These are phyloP conservation scores for Sugiyamaella chiloensis DNA, from an alignment of 805 yeast species.

Conservation along the genomic window DNA sequence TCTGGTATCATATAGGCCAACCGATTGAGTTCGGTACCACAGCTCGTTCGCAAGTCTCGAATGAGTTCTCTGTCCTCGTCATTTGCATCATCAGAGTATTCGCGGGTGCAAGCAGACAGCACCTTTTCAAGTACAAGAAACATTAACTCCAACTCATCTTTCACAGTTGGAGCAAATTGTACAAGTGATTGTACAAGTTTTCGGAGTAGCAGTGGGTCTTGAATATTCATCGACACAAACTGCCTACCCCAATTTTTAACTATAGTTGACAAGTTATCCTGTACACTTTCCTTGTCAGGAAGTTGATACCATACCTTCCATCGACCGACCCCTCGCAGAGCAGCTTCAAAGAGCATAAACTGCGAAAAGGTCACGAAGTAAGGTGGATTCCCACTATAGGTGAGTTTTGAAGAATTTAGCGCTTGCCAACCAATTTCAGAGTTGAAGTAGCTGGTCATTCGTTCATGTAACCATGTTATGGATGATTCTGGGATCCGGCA, in stretches of 20 bases:
- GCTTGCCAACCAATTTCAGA: conserved; percentile 66
- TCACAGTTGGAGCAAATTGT: conserved; percentile 86
- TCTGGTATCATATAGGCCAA: conserved; percentile 95
- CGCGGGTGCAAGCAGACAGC: conserved; percentile 79
- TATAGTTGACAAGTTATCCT: conserved; percentile 54
- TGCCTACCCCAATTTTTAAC: conserved; percentile 57
- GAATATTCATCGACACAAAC: conserved; percentile 67
- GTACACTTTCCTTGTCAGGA: conserved; percentile 50
- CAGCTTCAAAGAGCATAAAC: conserved; percentile 81
- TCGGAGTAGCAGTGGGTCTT: conserved; percentile 76
- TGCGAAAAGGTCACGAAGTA: conserved; percentile 76
- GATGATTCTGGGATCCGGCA: conserved; percentile 85
- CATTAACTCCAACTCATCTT: conserved; percentile 64
- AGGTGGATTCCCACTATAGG: conserved; percentile 55
- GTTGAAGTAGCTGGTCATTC: conserved; percentile 66
- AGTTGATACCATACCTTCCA: conserved; percentile 92
- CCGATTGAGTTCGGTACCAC: conserved; percentile 93
- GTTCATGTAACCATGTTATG: conserved; percentile 71
- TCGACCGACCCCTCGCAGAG: conserved; percentile 86
- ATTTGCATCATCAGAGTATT: conserved; percentile 56
- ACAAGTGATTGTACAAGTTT: conserved; percentile 90
- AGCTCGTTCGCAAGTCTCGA: conserved; percentile 81
- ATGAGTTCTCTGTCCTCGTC: conserved; percentile 72
- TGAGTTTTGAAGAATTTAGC: conserved; percentile 51
- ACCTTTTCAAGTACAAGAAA: conserved; percentile 83